These are phyloP conservation scores for Trichosporon ovoides DNA, from an alignment of 1,284 basidiomycete genomes.

Conservation along the genomic window DNA sequence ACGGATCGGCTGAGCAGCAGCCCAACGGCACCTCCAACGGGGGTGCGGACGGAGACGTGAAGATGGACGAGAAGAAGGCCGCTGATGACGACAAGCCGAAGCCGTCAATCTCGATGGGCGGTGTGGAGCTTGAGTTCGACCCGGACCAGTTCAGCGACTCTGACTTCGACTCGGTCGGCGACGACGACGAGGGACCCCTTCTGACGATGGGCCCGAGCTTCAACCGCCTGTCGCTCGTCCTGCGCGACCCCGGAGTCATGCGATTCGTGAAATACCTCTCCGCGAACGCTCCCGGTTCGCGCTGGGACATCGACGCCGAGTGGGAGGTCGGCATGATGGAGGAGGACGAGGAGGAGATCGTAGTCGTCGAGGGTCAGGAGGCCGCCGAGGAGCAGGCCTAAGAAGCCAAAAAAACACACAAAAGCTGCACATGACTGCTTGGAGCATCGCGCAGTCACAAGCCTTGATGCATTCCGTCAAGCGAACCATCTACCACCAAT, in stretches of 20 bases:
- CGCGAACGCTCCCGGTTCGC: conserved; percentile 72
- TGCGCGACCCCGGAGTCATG: conserved; percentile 93
- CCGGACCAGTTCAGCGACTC: conserved; percentile 47
- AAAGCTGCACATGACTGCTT: neutral
- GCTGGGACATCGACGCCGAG: conserved; percentile 86
- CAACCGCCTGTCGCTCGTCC: conserved; percentile 84
- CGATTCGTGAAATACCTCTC: conserved; percentile 91
- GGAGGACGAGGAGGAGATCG: conserved; percentile 46
- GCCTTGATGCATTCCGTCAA: neutral
- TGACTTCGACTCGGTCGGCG: conserved; percentile 50
- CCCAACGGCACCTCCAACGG: conserved; percentile 14
- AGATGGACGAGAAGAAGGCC: neutral
- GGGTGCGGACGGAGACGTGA: neutral
- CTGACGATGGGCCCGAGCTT: conserved; percentile 85
- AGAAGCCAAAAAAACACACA: neutral
- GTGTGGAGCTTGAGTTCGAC: conserved; percentile 48
- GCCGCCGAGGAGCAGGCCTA: conserved; percentile 13
- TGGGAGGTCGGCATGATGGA: conserved; percentile 64
- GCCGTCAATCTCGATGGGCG: conserved; percentile 31
- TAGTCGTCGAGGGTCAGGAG: conserved; percentile 20
- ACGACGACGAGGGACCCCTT: conserved; percentile 72
- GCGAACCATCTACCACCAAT: neutral
- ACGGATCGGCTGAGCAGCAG: conserved; percentile 2
- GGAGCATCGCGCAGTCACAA: conserved; percentile 1
- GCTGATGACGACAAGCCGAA: conserved; percentile 9